A percentile compares a stretch with the other conserved stretches of the same genome.
Conservation (phyloP, 306 rosid genomes). For the Potentilla sterilis region DNA sequence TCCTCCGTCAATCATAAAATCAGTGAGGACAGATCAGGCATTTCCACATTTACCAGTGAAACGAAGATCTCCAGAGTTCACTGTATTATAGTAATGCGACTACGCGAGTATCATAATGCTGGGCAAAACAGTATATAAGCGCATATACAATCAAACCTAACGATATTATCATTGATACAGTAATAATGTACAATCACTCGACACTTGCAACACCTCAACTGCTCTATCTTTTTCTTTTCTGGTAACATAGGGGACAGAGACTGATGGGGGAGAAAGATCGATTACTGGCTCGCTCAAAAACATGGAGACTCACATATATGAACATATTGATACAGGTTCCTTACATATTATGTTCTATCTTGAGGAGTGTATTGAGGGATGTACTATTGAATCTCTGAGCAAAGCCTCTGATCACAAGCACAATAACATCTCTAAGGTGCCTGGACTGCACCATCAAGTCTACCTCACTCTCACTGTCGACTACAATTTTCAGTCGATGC, state of each 20-base stretch:
- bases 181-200: conserved; percentile 6
- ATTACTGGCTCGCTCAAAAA: not conserved
- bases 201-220: not conserved
- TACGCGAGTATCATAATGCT: not conserved
- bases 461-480: conserved; percentile 84
- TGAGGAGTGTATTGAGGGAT: conserved; percentile 94
- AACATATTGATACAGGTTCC: conserved; percentile 8
- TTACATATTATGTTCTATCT: conserved; percentile 63
- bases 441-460: conserved; percentile 94
- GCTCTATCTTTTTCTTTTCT: not conserved
- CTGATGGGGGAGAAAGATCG: not conserved
- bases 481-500: conserved; percentile 79
- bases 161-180: not conserved
- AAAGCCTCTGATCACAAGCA: conserved; percentile 88
- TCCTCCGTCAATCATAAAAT: not conserved
- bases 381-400: conserved; percentile 98
- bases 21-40: not conserved
- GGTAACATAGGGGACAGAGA: not conserved
- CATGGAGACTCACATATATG: not conserved
- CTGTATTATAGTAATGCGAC: no score
- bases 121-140: not conserved
- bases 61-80: not conserved
- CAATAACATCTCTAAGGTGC: conserved; percentile 83
- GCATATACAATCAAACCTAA: not conserved
- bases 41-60: not conserved